phyloP scores from a whole-genome alignment of 352 stramenopile genomes.

The Pythium sp. region DNA sequence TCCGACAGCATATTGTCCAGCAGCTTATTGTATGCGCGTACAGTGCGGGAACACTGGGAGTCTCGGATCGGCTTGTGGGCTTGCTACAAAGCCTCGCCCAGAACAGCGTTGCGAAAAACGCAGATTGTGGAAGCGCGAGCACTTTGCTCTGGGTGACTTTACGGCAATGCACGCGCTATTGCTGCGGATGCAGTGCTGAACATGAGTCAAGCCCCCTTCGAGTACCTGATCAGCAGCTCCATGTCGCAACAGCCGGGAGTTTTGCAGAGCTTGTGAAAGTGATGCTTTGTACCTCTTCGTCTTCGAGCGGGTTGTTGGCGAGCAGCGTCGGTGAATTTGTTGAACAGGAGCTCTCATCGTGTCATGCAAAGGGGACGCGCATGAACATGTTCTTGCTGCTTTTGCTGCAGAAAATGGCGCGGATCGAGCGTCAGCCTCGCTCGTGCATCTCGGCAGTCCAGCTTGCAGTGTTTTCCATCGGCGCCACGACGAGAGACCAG shows the following conservation, averaged over 20 bases:
- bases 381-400: conserved; percentile 58
- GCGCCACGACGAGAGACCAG: conserved; percentile 24
- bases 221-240: conserved; percentile 16
- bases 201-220: background rate
- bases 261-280: conserved; percentile 51
- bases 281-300: conserved; percentile 26
- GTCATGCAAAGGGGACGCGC: conserved; percentile 25
- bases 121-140: conserved; percentile 8
- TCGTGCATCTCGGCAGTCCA: conserved; percentile 31
- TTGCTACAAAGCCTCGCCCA: conserved; percentile 35
- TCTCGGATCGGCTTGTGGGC: conserved; percentile 20
- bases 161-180: conserved; percentile 54
- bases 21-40: conserved; percentile 49
- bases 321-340: conserved; percentile 35
- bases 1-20: conserved; percentile 40
- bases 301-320: conserved; percentile 5
- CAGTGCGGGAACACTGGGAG: conserved; percentile 13
- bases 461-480: conserved; percentile 40
- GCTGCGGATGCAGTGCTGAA: conserved; percentile 36
- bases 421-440: conserved; percentile 5
- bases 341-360: conserved; percentile 50
- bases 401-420: conserved; percentile 43
- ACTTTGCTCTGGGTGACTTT: conserved; percentile 49
- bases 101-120: background rate
- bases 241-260: conserved; percentile 24